Conservation (phyloP, 202 grass and related monocot genomes). For the Musa balbisiana region DNA sequence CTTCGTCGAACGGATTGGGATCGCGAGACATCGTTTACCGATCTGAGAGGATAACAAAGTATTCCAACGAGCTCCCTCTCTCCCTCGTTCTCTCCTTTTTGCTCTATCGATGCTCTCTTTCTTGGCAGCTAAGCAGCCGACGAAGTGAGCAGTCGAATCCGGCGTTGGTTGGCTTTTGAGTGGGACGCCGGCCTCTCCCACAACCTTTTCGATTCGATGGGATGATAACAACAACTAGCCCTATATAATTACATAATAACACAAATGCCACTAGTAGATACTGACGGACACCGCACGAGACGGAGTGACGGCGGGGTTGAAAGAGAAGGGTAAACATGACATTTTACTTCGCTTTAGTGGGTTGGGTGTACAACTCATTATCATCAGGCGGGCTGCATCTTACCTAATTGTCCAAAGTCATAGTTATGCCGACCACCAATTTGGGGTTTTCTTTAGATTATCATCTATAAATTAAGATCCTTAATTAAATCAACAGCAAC, state of each 20-base stretch:
- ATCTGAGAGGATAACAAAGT: constrained; percentile 12
- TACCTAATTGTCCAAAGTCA: no score
- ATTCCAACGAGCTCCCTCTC: constrained; percentile 14
- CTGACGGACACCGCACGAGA: neutral
- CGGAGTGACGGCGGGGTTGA: constrained; percentile 8
- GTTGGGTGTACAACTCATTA: neutral
- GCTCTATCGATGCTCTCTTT: neutral
- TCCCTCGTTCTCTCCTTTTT: neutral
- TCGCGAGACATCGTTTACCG: constrained; percentile 36
- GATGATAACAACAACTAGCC: no score
- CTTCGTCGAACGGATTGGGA: constrained; percentile 39
- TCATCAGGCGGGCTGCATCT: neutral
- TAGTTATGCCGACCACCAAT: no score
- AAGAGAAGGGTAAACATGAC: constrained; percentile 13
- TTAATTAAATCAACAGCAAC: no score
- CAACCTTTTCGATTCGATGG: neutral
- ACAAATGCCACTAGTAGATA: neutral
- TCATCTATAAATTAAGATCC: no score
- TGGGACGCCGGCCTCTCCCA: no score
- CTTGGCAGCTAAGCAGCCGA: constrained; percentile 3
- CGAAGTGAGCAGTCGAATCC: neutral
- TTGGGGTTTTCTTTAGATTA: no score
- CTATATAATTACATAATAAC: neutral
- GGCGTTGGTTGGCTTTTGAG: neutral
- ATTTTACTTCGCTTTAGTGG: constrained; percentile 14